Percentiles rank a stretch among this genome's conserved stretches.
phyloP scores from a whole-genome alignment of 176 grass and related monocot species.

The Zoysia pacifica region DNA sequence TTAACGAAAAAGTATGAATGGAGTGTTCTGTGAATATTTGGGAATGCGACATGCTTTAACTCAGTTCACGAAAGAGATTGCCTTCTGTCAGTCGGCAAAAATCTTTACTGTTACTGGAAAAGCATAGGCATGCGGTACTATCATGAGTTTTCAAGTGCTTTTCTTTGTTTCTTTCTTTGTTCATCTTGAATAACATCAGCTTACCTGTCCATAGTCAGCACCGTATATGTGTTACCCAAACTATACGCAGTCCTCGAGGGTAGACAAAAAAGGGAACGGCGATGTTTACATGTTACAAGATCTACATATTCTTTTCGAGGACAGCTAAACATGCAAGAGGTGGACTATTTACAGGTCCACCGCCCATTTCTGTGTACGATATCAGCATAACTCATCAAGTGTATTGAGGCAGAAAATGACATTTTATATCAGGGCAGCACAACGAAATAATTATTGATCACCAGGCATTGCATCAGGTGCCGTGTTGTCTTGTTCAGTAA shows the following conservation, averaged over 20 bases:
- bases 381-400: conserved; percentile 5
- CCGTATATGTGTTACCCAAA: conserved; percentile 9
- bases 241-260: conserved; percentile 34
- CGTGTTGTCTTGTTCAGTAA: conserved; percentile 25
- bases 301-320: conserved; percentile 1
- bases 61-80: not conserved
- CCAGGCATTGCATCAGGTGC: not conserved
- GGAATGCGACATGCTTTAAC: not conserved
- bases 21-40: not conserved
- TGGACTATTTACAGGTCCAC: conserved; percentile 32
- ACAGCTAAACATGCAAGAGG: conserved; percentile 19
- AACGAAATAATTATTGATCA: conserved; percentile 40
- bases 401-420: not conserved
- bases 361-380: conserved; percentile 23
- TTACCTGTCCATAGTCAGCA: not conserved
- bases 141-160: not conserved
- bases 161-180: not conserved
- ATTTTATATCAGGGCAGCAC: conserved; percentile 13
- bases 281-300: conserved; percentile 7
- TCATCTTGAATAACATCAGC: not conserved
- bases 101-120: not conserved
- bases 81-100: not conserved
- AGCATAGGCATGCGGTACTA: not conserved
- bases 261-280: not conserved
- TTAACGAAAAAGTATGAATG: not conserved